Base-by-base conservation (phyloP, 2,329 filamentous ascomycete genomes). In the Westerdykella ornata region DNA sequence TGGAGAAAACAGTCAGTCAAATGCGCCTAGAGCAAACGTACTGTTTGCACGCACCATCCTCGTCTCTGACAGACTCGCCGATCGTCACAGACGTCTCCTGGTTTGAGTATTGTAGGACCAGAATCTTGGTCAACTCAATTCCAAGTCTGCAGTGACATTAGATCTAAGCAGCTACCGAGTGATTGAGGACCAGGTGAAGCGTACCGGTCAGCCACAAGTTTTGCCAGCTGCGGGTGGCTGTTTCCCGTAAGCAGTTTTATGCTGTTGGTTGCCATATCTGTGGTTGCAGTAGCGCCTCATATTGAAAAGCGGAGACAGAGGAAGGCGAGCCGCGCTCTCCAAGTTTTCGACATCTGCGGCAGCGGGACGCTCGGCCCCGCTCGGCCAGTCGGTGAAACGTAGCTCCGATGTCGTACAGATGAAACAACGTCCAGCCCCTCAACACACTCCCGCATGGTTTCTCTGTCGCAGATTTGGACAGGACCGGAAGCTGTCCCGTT, bases 21-120 rank as follows among this genome's bases (percentile, higher is more conserved):
- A 32, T 39, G 38, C 16, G n/a, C 14, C 35, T 18, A 14, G 11
- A 18, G 15, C 13, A 26, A 28, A 18, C 30, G 29, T 13, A 42
- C 13, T 12, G 12, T 35, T 39, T 22, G 35, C 33, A 49, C 59
- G 57, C 76, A 85, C 81, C 82, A 79, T 97, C 90, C 76, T 97
- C 90, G 66, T 97, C 90, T 69, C 90, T 80, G 41, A 97, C 90
- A 49, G 86, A 94, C 72, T 97, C 90, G 64, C 90, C 89, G 57
- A 96, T 94, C 15, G 88, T 95, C 43, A 97, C 88, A 54, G 83
- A 87, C 38, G 84, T 89, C 65, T 92, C 85, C 60, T 88, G 84
- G 67, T 90, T 90, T 36, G 85, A 89, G 70, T 89, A 88, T 63
- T 89, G 86, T 47, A 90, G 74, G 49, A 83, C 84, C 72, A 88